Evolutionary conservation across 345 rosid genomes (phyloP), one percentile per base, ranked within the genome.

Genomic region (Barbarea vulgaris): DNA sequence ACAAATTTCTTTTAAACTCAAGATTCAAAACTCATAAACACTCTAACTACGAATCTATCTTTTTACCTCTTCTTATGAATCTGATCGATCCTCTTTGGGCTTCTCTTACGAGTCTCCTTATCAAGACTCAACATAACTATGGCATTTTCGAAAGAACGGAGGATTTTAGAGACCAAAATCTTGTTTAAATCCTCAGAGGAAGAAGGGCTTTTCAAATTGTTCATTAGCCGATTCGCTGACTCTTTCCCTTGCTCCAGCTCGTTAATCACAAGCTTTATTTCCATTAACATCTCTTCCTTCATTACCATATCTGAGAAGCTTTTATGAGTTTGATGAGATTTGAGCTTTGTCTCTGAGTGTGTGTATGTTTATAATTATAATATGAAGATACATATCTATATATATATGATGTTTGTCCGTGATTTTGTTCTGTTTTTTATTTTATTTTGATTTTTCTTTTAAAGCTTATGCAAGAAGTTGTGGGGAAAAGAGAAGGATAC

Each of bases 181-280:
- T 69, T 69, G 57, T 79, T 78, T 19, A 72, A 75, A 60, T 86
- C 75, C 4, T 50, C 52, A 52, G 69, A 80, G 18, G 54, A 80
- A 21, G 82, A 58, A 65, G 85, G 73, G 50, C 41, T 67, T 50
- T 82, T 85, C 46, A 86, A 82, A 36, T 63, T 76, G 30, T 64
- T 61, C 69, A 70, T 72, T 6, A 93, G 86, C 82, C 67, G 83
- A 63, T 77, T 63, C 1, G 91, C 85, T 5, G 84, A 77, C 54
- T 85, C 83, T 67, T 65, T 88, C 53, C 98, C 97, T 22, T 80
- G 83, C 15, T 58, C 72, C 17, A 93, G 84, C 84, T 89, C 93
- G 34, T 41, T 80, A 19, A 85, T 60, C 47, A 89, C 87, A 63
- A 15, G 70, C 69, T 62, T 82, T 53, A 72, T 82, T 80, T 82